Percentiles rank a stretch among this genome's conserved stretches.
phyloP scores from a whole-genome alignment of 2,329 filamentous ascomycete species.

The Phoma sp. region DNA sequence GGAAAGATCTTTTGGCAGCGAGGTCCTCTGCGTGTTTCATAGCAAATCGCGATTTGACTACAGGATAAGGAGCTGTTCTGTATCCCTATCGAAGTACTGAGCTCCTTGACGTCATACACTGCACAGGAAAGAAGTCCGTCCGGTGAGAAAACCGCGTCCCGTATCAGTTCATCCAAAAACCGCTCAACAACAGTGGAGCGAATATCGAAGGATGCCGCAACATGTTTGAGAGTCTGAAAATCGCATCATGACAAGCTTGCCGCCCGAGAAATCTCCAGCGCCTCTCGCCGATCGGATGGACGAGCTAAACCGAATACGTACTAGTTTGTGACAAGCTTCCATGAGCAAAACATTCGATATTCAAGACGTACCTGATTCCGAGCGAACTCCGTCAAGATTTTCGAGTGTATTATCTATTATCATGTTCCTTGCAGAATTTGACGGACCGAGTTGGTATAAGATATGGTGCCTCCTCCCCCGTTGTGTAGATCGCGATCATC shows the following conservation, averaged over 20 bases:
- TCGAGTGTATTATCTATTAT: constrained; percentile 1
- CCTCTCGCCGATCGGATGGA: neutral
- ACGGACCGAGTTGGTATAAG: constrained; percentile 11
- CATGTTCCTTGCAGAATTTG: constrained; percentile 8
- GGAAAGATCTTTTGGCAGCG: no score
- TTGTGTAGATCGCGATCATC: constrained; percentile 6
- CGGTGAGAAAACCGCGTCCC: constrained; percentile 10
- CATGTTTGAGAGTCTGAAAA: constrained; percentile 9
- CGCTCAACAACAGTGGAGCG: constrained; percentile 11
- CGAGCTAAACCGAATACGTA: neutral
- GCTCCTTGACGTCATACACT: constrained; percentile 6
- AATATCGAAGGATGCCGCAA: constrained; percentile 7
- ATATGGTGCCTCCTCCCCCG: neutral
- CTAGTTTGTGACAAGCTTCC: neutral
- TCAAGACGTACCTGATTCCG: constrained; percentile 13
- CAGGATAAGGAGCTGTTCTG: no score
- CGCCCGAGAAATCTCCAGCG: constrained; percentile 12
- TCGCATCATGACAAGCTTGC: neutral
- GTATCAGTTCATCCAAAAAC: constrained; percentile 1
- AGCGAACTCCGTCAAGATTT: constrained; percentile 19
- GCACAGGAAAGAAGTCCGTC: constrained; percentile 7
- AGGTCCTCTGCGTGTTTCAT: no score
- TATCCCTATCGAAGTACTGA: no score
- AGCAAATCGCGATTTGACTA: no score
- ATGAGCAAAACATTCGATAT: constrained; percentile 7